Percentiles rank a stretch among this genome's conserved stretches.
Conservation (phyloP, 2,329 filamentous ascomycete genomes). For the Trichoderma simmonsii region DNA sequence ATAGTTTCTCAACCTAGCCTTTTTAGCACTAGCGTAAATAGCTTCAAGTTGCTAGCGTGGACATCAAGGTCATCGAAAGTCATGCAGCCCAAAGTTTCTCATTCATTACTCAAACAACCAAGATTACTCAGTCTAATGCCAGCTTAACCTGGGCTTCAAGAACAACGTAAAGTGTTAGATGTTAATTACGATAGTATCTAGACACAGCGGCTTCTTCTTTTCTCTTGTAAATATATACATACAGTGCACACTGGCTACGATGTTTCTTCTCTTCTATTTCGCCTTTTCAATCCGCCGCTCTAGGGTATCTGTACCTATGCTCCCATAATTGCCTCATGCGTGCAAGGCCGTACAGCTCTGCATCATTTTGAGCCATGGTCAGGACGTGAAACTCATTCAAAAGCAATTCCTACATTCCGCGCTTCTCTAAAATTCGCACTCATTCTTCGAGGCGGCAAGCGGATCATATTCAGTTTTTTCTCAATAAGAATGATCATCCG, state of each 20-base stretch:
- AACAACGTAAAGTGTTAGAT: neutral
- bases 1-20: neutral
- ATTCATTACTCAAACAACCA: neutral
- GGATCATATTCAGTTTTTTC: neutral
- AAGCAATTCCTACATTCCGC: neutral
- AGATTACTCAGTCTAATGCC: neutral
- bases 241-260: neutral
- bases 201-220: neutral
- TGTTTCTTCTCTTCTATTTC: neutral
- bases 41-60: neutral
- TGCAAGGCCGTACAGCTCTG: neutral
- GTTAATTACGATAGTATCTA: neutral
- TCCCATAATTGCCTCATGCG: neutral
- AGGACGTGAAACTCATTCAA: neutral
- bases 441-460: too few relatives aligned
- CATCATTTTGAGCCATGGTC: neutral
- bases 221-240: neutral
- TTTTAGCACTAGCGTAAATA: neutral
- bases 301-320: neutral
- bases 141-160: neutral
- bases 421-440: too few relatives aligned
- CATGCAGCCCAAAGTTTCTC: neutral
- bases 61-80: neutral
- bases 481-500: neutral
- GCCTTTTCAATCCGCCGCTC: neutral